Base-by-base conservation (phyloP, 139 green algal genomes). In the Ostreobium quekettii region DNA sequence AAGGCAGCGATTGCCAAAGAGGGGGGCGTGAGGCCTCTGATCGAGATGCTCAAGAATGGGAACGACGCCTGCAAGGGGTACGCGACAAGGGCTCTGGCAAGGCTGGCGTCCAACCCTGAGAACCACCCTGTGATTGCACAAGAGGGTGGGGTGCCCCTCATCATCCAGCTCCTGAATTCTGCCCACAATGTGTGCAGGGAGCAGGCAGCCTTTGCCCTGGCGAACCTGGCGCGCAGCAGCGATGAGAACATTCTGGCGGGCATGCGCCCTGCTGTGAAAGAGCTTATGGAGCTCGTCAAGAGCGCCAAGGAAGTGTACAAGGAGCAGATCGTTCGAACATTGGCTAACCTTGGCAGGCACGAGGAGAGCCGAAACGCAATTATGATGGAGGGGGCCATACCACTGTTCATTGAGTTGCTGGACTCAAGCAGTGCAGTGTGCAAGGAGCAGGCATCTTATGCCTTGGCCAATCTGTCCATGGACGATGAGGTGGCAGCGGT, bases 41-140 rank as follows among this genome's bases (percentile, higher is more conserved):
- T 68, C 6, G 61, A 68, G 35, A 33, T 68, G 33, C n/a, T 68
- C 22, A 68, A 37, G 31, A 68, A 68, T 29, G 61, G 61, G 24
- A 68, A 68, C 35, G 61, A 68, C 35, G 61, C 61, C 29, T 68
- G 24, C 36, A 68, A 68, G 31, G 61, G 61, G 8, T 66, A 66
- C 59, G 61, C 61, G 19, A 30, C 61, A 31, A 15, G 61, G 28
- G 36, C 61, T 6, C 53, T 68, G 36, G 61, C 61, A 6, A 15
- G 61, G 11, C 8, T 68, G 35, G 61, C 61, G 8, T 33, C 61
- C 5, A 68, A 56, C 42, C 36, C 36, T 56, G 61, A 68, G 7
- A 68, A 56, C 26, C 61, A 68, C 35, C 8, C 36, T 5, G 28
- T 8, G 24, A 68, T 68, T 53, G 61, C 36, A 53, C 8, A 36